These are phyloP conservation scores for Malania oleifera DNA, from an alignment of 164 flowering plant genomes.

Conservation along the genomic window DNA sequence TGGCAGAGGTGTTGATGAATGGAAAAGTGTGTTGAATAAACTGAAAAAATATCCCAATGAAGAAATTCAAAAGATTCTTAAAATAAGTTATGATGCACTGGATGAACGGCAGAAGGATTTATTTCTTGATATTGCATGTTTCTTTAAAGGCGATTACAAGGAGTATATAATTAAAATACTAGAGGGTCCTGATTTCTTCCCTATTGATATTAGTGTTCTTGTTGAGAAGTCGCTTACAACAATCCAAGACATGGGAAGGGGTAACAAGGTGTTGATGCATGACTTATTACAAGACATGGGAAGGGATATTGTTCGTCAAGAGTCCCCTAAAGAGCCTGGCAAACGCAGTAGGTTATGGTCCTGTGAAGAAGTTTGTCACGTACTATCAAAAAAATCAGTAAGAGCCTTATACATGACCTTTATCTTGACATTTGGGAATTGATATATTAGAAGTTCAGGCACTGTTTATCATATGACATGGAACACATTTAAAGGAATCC, in stretches of 20 bases:
- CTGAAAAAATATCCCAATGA: background rate
- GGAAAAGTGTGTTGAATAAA: background rate
- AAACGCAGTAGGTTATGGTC: conserved; percentile 13
- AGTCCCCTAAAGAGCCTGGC: conserved; percentile 1
- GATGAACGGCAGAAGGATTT: background rate
- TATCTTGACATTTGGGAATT: background rate
- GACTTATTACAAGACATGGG: too few species aligned
- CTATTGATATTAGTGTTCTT: background rate
- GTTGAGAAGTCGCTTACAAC: too few species aligned
- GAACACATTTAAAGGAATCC: background rate
- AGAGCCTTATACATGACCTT: background rate
- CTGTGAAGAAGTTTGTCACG: conserved; percentile 1
- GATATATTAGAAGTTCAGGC: too few species aligned
- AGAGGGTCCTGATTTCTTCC: background rate
- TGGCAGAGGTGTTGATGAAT: background rate
- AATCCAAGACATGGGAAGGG: too few species aligned
- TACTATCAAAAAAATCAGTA: conserved; percentile 6
- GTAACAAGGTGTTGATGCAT: too few species aligned
- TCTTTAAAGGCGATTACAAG: conserved; percentile 1
- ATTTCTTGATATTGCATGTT: too few species aligned
- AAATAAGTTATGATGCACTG: conserved; percentile 13
- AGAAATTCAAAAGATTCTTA: background rate
- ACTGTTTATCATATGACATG: background rate
- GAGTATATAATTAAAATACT: conserved; percentile 7
- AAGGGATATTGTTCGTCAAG: too few species aligned